A percentile compares a stretch with the other conserved stretches of the same genome.
Conservation (phyloP, 2,329 filamentous ascomycete genomes). For the Aspergillus clavatus region DNA sequence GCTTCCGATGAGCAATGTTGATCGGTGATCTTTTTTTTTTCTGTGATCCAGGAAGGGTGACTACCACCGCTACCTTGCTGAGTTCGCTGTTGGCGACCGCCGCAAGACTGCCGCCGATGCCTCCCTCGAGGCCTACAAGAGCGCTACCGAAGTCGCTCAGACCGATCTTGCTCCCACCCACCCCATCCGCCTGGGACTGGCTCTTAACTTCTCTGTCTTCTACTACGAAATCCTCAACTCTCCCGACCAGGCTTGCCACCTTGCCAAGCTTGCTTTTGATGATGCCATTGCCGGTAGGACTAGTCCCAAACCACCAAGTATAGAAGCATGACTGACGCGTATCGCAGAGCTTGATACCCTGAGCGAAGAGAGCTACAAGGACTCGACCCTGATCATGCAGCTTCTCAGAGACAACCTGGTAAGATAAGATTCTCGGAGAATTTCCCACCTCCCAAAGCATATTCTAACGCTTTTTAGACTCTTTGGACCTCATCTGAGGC, state of each 20-base stretch:
- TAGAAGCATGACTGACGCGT: slow-evolving; percentile 20
- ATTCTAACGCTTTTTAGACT: slow-evolving; percentile 57
- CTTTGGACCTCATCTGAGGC: slow-evolving; percentile 99
- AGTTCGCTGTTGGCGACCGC: slow-evolving; percentile 91
- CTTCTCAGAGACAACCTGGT: slow-evolving; percentile 95
- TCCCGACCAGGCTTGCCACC: slow-evolving; percentile 94
- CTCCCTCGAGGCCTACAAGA: slow-evolving; percentile 96
- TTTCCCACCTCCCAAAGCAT: background rate
- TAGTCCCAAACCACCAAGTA: background rate
- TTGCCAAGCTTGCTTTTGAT: slow-evolving; percentile 93
- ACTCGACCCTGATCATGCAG: slow-evolving; percentile 98
- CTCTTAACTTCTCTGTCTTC: slow-evolving; percentile 96
- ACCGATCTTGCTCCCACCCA: slow-evolving; percentile 87
- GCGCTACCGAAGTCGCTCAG: slow-evolving; percentile 82
- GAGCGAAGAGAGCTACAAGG: slow-evolving; percentile 99
- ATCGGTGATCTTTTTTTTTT: slow-evolving; percentile 18
- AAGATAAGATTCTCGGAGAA: slow-evolving; percentile 31
- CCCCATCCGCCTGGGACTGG: slow-evolving; percentile 87
- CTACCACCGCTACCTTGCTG: slow-evolving; percentile 97
- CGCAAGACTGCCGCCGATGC: slow-evolving; percentile 91
- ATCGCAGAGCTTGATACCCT: slow-evolving; percentile 82
- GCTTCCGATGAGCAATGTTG: background rate
- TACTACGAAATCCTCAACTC: slow-evolving; percentile 99
- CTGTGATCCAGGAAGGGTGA: slow-evolving; percentile 78
- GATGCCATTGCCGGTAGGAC: slow-evolving; percentile 80